These are phyloP conservation scores for Parachlorella kessleri DNA, from an alignment of 139 green algal genomes.

Conservation along the genomic window DNA sequence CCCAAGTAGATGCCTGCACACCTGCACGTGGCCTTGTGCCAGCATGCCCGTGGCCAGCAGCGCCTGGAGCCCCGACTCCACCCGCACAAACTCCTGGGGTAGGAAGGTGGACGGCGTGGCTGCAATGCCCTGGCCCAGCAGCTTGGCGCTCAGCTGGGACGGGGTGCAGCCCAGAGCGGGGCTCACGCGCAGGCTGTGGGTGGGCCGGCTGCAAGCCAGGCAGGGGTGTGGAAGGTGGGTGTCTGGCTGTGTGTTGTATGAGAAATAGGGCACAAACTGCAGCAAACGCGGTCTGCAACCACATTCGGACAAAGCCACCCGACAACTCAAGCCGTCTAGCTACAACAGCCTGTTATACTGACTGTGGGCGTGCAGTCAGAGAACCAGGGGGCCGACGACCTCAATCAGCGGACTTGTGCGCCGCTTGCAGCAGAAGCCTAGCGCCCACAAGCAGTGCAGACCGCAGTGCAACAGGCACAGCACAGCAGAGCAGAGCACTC, in stretches of 20 bases:
- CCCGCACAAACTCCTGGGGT: slow-evolving; percentile 72
- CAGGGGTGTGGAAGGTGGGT: slow-evolving; percentile 1
- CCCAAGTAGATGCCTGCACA: no score
- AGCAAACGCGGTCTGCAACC: no score
- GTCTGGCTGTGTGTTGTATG: neutral
- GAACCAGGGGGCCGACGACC: no score
- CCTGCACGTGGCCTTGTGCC: slow-evolving; percentile 17
- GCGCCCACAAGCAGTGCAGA: neutral
- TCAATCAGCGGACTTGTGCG: no score
- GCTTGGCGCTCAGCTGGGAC: slow-evolving; percentile 28
- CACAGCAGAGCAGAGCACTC: neutral
- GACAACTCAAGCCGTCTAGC: no score
- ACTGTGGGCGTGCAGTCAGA: no score
- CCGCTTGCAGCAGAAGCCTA: no score
- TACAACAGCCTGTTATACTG: no score
- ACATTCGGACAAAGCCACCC: no score
- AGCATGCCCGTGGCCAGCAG: slow-evolving; percentile 55
- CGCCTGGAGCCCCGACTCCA: slow-evolving; percentile 64
- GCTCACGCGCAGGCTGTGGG: slow-evolving; percentile 29
- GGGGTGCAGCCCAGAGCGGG: neutral
- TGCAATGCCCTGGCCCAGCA: slow-evolving; percentile 36
- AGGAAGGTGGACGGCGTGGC: slow-evolving; percentile 47
- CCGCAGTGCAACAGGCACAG: neutral
- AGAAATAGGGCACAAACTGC: no score
- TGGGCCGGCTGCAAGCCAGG: slow-evolving; percentile 29